Evolutionary conservation across 495 filamentous ascomycete species (phyloP), one percentile per base, ranked within the genome.

Genomic region (Aspergillus nidulans): DNA sequence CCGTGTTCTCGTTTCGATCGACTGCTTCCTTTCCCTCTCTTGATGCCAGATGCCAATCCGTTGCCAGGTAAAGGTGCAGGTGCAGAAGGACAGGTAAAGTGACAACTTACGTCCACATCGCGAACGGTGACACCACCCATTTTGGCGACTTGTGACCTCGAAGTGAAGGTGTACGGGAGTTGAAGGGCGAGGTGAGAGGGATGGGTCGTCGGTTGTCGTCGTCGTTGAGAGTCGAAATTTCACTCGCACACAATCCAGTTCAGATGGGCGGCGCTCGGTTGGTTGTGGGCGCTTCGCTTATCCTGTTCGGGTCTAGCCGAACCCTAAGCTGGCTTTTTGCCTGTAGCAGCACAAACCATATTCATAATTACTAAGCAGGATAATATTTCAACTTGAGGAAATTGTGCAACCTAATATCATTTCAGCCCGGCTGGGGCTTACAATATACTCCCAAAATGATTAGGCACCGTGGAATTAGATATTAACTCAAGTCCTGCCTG

Each of bases 121-220:
- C 89, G 89, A 77, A 92, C 89, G 68, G 81, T 85, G 75, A 89
- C 83, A 78, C 89, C 89, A 77, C 86, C 81, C 89, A 92, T 92
- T 70, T 78, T 90, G 77, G 80, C 82, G 80, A 79, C 79, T 72
- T 74, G 47, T 54, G 49, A 64, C 64, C 61, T 66, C 60, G 63
- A 59, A 55, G 50, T 58, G 53, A 55, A 61, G 63, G 57, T 56
- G 61, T 61, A 64, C 59, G 57, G 67, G 64, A 69, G 60, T 62
- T 63, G 67, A 69, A 66, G 65, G 63, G 62, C 61, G 67, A 66
- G 67, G 61, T 61, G 63, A 52, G 61, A 62, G 65, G 52, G 61
- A 64, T 63, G 63, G 62, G 60, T 63, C 56, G 68, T 64, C 67
- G 71, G 66, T 66, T 48, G 51, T 56, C 53, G 66, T 71, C 66